phyloP scores from a whole-genome alignment of 2,329 filamentous ascomycete genomes.

The Diaporthe longicolla region DNA sequence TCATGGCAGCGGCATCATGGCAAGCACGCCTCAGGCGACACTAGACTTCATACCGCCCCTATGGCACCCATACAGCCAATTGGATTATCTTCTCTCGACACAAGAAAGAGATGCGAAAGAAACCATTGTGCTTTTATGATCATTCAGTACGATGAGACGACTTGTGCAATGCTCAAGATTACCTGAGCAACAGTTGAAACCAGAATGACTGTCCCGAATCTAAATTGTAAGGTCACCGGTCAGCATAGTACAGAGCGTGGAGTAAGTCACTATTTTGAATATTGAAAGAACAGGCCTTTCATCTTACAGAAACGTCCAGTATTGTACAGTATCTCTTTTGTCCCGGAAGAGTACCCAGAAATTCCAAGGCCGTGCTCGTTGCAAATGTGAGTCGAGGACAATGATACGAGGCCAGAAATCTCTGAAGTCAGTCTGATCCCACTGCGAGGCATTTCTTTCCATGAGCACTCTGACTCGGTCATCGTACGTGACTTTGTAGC shows the following conservation, averaged over 20 bases:
- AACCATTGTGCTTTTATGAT: too few relatives aligned
- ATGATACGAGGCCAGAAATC: not conserved
- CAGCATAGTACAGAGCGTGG: too few relatives aligned
- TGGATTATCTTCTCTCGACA: too few relatives aligned
- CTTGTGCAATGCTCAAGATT: not conserved
- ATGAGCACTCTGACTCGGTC: not conserved
- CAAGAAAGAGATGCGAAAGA: too few relatives aligned
- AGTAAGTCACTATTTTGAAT: too few relatives aligned
- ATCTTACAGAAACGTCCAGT: slow-evolving; percentile 11
- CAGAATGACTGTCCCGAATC: not conserved
- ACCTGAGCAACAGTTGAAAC: not conserved
- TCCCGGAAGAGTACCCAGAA: slow-evolving; percentile 7
- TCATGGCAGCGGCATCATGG: too few relatives aligned
- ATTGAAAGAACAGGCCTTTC: too few relatives aligned
- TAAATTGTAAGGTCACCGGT: too few relatives aligned
- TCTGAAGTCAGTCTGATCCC: not conserved
- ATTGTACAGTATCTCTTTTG: not conserved
- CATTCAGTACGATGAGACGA: not conserved
- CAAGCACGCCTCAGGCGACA: too few relatives aligned
- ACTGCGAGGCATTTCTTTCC: not conserved
- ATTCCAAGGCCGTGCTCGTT: slow-evolving; percentile 4
- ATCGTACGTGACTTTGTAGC: not conserved
- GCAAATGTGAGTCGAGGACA: not conserved
- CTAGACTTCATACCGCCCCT: too few relatives aligned
- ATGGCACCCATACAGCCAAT: too few relatives aligned